A percentile compares a stretch with the other conserved stretches of the same genome.
These are phyloP conservation scores for Leccinum obscurum DNA, from an alignment of 768 basidiomycete species.

Conservation along the genomic window DNA sequence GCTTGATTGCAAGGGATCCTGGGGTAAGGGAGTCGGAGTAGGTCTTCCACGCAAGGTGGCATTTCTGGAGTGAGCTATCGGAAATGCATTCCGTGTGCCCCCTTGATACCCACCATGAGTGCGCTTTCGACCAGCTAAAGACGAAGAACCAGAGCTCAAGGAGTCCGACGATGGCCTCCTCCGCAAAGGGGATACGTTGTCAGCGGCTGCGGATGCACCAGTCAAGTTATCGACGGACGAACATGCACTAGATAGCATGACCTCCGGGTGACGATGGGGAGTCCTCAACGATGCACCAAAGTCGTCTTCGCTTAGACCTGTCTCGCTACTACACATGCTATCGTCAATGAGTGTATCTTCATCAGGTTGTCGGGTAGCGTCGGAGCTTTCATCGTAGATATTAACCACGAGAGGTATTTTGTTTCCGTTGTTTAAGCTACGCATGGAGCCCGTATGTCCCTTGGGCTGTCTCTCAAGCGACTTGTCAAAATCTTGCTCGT, in stretches of 20 bases:
- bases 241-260: slow-evolving; percentile 21
- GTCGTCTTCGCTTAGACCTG: slow-evolving; percentile 45
- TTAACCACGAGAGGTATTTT: slow-evolving; percentile 42
- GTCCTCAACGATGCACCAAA: slow-evolving; percentile 70
- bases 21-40: neutral
- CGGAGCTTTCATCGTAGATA: slow-evolving; percentile 3
- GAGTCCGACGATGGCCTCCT: slow-evolving; percentile 46
- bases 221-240: slow-evolving; percentile 30
- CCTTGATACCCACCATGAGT: slow-evolving; percentile 20
- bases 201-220: slow-evolving; percentile 40
- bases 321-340: slow-evolving; percentile 28
- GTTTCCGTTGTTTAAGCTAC: slow-evolving; percentile 59
- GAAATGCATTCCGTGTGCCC: slow-evolving; percentile 1
- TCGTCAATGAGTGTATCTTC: slow-evolving; percentile 26
- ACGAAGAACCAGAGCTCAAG: slow-evolving; percentile 37
- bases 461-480: slow-evolving; percentile 69
- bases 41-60: slow-evolving; percentile 31
- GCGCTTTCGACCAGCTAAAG: slow-evolving; percentile 44
- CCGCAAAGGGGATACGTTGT: slow-evolving; percentile 39
- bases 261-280: slow-evolving; percentile 40
- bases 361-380: slow-evolving; percentile 10
- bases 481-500: slow-evolving; percentile 63
- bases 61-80: slow-evolving; percentile 16
- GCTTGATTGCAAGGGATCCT: slow-evolving; percentile 21
- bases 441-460: slow-evolving; percentile 58